Evolutionary conservation across 2,329 filamentous ascomycete genomes (phyloP).

Genomic region (Sporothrix mexicana): DNA sequence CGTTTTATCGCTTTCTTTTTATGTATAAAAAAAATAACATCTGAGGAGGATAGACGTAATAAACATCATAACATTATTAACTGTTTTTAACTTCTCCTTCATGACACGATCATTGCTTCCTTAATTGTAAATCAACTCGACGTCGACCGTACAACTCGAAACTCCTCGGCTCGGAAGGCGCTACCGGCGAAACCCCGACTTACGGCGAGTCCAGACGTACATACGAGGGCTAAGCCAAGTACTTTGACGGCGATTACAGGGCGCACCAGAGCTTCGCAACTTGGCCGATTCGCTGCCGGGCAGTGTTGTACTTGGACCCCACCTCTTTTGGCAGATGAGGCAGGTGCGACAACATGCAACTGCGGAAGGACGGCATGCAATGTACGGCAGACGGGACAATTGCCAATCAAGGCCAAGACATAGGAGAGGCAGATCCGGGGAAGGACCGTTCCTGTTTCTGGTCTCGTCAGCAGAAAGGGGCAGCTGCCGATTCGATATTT

Average conservation of each 20-base stretch:
- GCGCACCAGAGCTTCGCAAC: background rate
- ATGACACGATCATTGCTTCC: background rate
- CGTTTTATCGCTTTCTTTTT: too few relatives aligned
- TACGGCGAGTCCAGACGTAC: slow-evolving; percentile 8
- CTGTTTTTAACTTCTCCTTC: background rate
- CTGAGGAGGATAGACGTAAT: too few relatives aligned
- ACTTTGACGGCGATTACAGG: slow-evolving; percentile 8
- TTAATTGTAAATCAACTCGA: background rate
- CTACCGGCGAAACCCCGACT: slow-evolving; percentile 19
- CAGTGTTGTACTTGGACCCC: too few relatives aligned
- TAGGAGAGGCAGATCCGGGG: background rate
- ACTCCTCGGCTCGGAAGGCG: slow-evolving; percentile 26
- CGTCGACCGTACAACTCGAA: background rate
- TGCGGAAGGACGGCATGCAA: background rate
- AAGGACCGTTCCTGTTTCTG: background rate
- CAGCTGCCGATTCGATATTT: slow-evolving; percentile 10
- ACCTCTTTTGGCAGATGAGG: background rate
- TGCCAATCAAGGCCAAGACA: background rate
- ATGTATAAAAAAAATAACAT: too few relatives aligned
- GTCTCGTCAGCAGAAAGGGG: slow-evolving; percentile 19
- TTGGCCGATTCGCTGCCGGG: slow-evolving; percentile 30
- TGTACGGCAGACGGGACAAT: background rate
- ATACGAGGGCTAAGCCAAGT: background rate
- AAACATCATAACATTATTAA: too few relatives aligned
- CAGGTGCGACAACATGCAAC: slow-evolving; percentile 6